Percentiles rank a stretch among this genome's conserved stretches.
phyloP scores from a whole-genome alignment of 192 early-diverging fungal species.

The Backusella macrospora region DNA sequence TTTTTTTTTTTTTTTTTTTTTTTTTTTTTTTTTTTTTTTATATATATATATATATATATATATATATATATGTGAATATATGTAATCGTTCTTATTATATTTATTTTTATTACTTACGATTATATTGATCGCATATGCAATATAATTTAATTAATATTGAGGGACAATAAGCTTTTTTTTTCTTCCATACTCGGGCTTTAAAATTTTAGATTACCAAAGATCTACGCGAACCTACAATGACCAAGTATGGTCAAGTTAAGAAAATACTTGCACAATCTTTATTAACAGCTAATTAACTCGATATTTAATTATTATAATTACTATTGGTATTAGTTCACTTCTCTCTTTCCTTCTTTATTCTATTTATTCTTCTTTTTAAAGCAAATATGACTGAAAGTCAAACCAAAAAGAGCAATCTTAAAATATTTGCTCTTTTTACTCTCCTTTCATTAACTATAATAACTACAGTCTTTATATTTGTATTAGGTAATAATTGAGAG shows the following conservation, averaged over 20 bases:
- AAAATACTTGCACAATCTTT: neutral
- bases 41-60: neutral
- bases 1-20: neutral
- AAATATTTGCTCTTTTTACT: neutral
- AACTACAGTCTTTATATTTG: neutral
- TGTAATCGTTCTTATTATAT: neutral
- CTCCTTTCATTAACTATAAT: constrained; percentile 5
- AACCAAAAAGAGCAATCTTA: constrained; percentile 1
- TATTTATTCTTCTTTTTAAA: neutral
- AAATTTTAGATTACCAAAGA: neutral
- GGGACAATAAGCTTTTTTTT: neutral
- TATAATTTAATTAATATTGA: neutral
- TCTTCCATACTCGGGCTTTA: neutral
- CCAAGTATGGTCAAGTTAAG: neutral
- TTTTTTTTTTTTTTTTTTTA: neutral
- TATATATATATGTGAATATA: neutral
- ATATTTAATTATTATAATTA: constrained; percentile 8
- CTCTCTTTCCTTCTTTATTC: neutral
- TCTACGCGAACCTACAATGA: neutral
- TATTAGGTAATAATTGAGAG: neutral
- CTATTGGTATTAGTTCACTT: neutral
- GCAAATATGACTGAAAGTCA: neutral
- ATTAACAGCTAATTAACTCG: neutral
- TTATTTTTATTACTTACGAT: neutral
- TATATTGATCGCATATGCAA: neutral